Evolutionary conservation across 768 basidiomycete genomes (phyloP).

Genomic region (Daedaleopsis sinensis): DNA sequence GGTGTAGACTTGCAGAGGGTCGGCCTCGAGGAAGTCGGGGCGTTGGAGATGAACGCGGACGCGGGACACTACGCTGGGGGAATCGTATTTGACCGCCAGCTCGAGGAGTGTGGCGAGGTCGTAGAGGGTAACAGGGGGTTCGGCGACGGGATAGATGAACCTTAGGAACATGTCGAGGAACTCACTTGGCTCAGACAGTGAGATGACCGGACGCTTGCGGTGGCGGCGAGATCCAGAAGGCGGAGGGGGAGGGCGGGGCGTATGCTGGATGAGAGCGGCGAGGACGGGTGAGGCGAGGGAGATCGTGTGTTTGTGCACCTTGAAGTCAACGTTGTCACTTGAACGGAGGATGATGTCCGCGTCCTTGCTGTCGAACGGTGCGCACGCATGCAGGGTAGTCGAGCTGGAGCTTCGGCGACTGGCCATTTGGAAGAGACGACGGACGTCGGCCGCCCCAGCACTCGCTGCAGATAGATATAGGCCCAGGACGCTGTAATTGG

Average conservation of each 20-base stretch:
- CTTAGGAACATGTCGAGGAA: slow-evolving; percentile 25
- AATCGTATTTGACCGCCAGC: slow-evolving; percentile 18
- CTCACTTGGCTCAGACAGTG: slow-evolving; percentile 8
- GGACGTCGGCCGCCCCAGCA: neutral
- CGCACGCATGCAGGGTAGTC: neutral
- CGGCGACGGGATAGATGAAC: slow-evolving; percentile 20
- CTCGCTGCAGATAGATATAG: neutral
- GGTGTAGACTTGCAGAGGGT: slow-evolving; percentile 8
- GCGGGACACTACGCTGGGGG: slow-evolving; percentile 6
- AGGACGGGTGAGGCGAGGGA: slow-evolving; percentile 10
- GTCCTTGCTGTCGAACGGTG: slow-evolving; percentile 10
- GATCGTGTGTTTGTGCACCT: slow-evolving; percentile 7
- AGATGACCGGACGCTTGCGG: slow-evolving; percentile 1
- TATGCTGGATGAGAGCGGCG: neutral
- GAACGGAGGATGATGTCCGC: slow-evolving; percentile 12
- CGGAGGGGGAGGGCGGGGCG: neutral
- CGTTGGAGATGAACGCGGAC: slow-evolving; percentile 5
- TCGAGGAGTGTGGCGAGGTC: slow-evolving; percentile 14
- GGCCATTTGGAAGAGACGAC: neutral
- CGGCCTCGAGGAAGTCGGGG: neutral
- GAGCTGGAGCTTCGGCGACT: neutral
- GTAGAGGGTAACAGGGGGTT: slow-evolving; percentile 15
- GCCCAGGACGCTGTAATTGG: neutral
- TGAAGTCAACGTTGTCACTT: slow-evolving; percentile 14
- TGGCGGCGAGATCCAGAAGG: neutral